phyloP scores from a whole-genome alignment of 2,329 filamentous ascomycete genomes.

The Epichloe sp. region DNA sequence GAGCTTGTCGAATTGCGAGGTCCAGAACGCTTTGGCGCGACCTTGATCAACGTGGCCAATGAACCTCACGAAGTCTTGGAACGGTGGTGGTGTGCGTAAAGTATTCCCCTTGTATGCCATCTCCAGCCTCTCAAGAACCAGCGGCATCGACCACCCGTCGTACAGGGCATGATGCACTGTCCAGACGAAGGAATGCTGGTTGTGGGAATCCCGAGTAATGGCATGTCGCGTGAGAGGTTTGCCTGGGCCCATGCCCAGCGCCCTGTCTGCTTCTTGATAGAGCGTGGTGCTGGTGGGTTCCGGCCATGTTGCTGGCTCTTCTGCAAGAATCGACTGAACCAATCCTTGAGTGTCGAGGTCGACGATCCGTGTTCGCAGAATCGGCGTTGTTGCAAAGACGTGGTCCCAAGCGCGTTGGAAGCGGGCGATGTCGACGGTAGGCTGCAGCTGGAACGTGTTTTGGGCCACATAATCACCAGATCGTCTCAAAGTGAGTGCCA shows the following conservation, averaged over 20 bases:
- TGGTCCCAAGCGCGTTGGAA: constrained; percentile 3
- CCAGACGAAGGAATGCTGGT: constrained; percentile 26
- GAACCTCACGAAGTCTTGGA: constrained; percentile 29
- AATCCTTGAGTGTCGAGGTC: not conserved
- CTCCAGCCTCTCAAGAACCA: constrained; percentile 28
- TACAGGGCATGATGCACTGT: constrained; percentile 36
- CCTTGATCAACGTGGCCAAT: not conserved
- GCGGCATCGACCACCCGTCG: constrained; percentile 36
- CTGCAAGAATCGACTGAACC: not conserved
- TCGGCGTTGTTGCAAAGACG: not conserved
- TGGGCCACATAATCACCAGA: constrained; percentile 1
- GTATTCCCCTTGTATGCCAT: constrained; percentile 18
- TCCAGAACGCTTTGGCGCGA: not conserved
- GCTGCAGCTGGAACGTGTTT: not conserved
- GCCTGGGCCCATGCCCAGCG: constrained; percentile 24
- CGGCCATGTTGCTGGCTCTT: constrained; percentile 14
- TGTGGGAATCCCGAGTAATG: constrained; percentile 18
- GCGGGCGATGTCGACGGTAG: not conserved
- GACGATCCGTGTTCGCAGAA: constrained; percentile 5
- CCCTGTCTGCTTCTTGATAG: constrained; percentile 23
- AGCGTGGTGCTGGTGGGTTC: constrained; percentile 13
- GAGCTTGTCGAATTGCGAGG: not conserved
- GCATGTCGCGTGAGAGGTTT: constrained; percentile 28
- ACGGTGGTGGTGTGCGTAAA: constrained; percentile 15
- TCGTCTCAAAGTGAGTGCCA: constrained; percentile 1